phyloP scores from a whole-genome alignment of 306 rosid genomes.

The Sesbania bispinosa region DNA sequence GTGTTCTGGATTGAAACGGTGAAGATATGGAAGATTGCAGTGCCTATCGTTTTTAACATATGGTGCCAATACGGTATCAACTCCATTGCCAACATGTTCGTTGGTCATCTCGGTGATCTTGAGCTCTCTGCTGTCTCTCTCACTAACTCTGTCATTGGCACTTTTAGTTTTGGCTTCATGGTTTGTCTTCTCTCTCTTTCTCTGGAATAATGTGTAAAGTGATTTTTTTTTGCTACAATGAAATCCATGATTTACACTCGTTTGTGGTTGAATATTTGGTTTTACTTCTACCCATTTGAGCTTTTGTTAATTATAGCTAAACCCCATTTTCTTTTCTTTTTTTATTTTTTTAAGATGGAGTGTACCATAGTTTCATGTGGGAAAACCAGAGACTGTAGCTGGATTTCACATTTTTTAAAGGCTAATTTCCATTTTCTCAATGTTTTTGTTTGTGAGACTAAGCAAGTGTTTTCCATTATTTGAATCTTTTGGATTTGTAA shows the following conservation, averaged over 20 bases:
- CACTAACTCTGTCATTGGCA: slow-evolving; percentile 57
- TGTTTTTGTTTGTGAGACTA: neutral
- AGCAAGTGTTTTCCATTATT: neutral
- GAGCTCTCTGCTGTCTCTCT: slow-evolving; percentile 79
- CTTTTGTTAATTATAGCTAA: neutral
- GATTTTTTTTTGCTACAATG: too few relatives aligned
- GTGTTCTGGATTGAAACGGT: slow-evolving; percentile 42
- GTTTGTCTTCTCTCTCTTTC: slow-evolving; percentile 10
- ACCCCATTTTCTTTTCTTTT: neutral
- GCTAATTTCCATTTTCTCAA: neutral
- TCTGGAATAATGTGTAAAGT: too few relatives aligned
- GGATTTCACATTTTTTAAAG: neutral
- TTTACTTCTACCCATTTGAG: neutral
- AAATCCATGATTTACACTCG: too few relatives aligned
- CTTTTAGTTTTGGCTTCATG: slow-evolving; percentile 82
- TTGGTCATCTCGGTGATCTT: slow-evolving; percentile 71
- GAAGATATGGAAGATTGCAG: slow-evolving; percentile 58
- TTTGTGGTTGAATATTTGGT: neutral
- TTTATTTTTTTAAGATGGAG: neutral
- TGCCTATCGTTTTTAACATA: slow-evolving; percentile 48
- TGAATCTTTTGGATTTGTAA: neutral
- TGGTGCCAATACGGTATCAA: slow-evolving; percentile 54
- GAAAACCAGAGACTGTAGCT: neutral
- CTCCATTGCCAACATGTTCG: slow-evolving; percentile 61
- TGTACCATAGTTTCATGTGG: neutral